Base-by-base conservation (phyloP, 2,329 filamentous ascomycete genomes). In the Thielaviopsis ethacetica region DNA sequence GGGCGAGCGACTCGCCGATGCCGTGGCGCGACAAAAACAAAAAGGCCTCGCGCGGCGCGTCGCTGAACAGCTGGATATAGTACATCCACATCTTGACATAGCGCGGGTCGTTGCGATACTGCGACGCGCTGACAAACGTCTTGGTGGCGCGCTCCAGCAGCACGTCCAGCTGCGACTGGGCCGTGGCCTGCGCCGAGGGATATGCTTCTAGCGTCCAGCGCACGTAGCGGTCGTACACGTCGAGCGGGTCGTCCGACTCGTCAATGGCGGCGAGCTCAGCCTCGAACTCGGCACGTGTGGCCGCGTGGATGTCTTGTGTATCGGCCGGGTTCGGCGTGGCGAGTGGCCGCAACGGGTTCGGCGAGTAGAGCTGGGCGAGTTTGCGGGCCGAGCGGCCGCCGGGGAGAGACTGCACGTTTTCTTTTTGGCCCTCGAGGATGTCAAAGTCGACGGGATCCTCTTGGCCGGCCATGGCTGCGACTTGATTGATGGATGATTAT, bases 131-230 rank as follows among this genome's bases (percentile, higher is more conserved):
- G 62, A 95, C 83, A 69, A 98, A 96, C 0, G 87, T 74, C 68
- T 91, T 95, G 10, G 93, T 97, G 7, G 91, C 91, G 63, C 91
- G 86, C 73, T 98, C 94, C 5, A 98, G 84, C 5, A 97, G 76
- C 2, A 84, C 84, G 62, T 93, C 83, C 15, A 98, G 81, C 66
- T 93, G 88, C n/a, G 91, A 95, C 67, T 94, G 83, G 1, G 88
- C 80, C 30, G 91, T 95, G 58, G 91, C 89, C 73, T 96, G 91
- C 24, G 91, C 88, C 0, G 91, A 91, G 1, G 93, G 91, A 69
- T 97, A 98, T 57, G 91, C 86, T 70, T 96, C 88, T 27, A 97
- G 75, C 1, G 91, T 95, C 93, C 93, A 98, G 72, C 89, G 89
- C 60, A 97, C 88, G 69, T 98, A 98, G 69, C 93, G 85, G 70